Evolutionary conservation across 768 basidiomycete species (phyloP).

Genomic region (Pholiota conissans): DNA sequence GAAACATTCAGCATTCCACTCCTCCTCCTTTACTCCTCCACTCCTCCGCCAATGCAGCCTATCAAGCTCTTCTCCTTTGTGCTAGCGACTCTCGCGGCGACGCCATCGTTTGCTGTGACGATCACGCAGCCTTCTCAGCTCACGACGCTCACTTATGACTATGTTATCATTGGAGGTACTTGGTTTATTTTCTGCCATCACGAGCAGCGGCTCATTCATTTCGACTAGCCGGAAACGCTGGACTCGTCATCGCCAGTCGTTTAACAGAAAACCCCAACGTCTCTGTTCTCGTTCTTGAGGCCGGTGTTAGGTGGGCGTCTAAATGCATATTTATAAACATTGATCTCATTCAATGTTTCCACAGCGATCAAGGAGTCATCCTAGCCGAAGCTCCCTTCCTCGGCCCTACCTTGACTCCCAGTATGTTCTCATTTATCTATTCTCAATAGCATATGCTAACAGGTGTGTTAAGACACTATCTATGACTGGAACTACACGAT

Average conservation of each 20-base stretch:
- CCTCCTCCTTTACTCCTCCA: neutral
- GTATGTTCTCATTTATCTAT: neutral
- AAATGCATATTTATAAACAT: neutral
- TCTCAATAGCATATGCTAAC: neutral
- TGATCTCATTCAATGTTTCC: too few relatives aligned
- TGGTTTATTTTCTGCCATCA: neutral
- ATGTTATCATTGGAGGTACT: constrained; percentile 17
- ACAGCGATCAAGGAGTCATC: constrained; percentile 18
- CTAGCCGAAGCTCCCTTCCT: constrained; percentile 16
- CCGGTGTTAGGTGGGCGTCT: constrained; percentile 9
- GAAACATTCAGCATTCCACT: neutral
- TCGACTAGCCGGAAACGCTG: constrained; percentile 12
- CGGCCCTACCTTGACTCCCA: constrained; percentile 17
- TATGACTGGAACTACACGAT: constrained; percentile 8
- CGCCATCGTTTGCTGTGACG: neutral
- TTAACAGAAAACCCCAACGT: constrained; percentile 9
- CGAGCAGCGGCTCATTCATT: neutral
- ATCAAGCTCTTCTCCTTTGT: neutral
- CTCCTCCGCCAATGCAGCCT: neutral
- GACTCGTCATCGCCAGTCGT: constrained; percentile 11
- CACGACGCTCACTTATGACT: constrained; percentile 8
- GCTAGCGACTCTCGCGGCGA: neutral
- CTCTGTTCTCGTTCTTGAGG: constrained; percentile 15
- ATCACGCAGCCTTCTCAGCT: constrained; percentile 8
- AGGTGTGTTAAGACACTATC: neutral